Percentiles rank a stretch among this genome's conserved stretches.
Evolutionary conservation across 179 eudicot species (phyloP).

Genomic region (Heliamphora pulchella): DNA sequence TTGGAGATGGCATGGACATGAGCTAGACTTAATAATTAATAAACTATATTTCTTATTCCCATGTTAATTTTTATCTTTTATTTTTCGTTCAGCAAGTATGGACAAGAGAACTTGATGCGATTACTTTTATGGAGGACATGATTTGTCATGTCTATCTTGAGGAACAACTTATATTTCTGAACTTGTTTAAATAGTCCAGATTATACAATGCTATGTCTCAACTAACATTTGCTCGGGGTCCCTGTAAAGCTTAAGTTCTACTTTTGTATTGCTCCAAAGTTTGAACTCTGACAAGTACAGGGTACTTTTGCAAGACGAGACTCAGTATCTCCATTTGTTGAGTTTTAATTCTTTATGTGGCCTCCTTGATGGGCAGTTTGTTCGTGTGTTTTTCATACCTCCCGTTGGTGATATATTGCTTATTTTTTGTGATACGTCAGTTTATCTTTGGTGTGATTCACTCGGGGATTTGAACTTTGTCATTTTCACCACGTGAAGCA

Average conservation of each 20-base stretch:
- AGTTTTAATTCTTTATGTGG: not conserved
- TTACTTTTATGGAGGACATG: slow-evolving; percentile 10
- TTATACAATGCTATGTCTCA: slow-evolving; percentile 16
- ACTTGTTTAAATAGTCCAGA: slow-evolving; percentile 12
- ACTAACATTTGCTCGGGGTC: slow-evolving; percentile 12
- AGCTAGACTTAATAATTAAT: slow-evolving; percentile 49
- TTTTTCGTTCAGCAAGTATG: slow-evolving; percentile 3
- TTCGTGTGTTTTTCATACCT: not conserved
- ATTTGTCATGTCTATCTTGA: slow-evolving; percentile 10
- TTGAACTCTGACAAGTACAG: slow-evolving; percentile 1
- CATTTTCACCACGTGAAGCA: slow-evolving; percentile 1
- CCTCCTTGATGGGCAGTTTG: not conserved
- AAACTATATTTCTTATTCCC: slow-evolving; percentile 8
- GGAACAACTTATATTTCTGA: slow-evolving; percentile 6
- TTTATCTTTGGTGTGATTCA: not conserved
- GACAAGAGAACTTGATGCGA: slow-evolving; percentile 8
- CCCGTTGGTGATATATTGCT: not conserved
- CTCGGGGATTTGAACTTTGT: not conserved
- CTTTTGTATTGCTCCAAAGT: not conserved
- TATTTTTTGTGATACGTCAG: not conserved
- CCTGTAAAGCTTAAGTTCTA: not conserved
- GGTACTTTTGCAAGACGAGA: slow-evolving; percentile 4
- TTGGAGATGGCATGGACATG: slow-evolving; percentile 97
- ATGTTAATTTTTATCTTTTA: slow-evolving; percentile 9
- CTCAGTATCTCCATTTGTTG: not conserved